Conservation (phyloP, 2,329 filamentous ascomycete genomes). For the Rachicladosporium sp. region DNA sequence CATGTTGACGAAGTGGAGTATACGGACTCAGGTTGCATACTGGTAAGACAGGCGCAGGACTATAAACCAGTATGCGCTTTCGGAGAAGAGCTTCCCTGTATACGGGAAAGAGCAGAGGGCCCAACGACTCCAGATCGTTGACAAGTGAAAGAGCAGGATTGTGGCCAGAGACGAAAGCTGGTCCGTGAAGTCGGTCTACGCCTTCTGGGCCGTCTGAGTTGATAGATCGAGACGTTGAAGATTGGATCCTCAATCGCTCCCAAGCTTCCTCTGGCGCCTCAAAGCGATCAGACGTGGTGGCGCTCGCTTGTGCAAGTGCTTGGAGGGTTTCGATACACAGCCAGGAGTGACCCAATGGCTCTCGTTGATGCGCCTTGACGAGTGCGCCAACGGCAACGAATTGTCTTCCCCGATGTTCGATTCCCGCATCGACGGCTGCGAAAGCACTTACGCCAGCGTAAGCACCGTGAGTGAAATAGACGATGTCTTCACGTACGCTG, state of each 20-base stretch:
- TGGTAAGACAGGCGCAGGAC: slow-evolving; percentile 71
- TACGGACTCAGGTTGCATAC: slow-evolving; percentile 49
- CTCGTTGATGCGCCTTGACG: slow-evolving; percentile 33
- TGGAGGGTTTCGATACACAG: slow-evolving; percentile 67
- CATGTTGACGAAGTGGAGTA: too few species aligned
- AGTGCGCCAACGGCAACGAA: slow-evolving; percentile 88
- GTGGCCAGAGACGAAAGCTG: too few species aligned
- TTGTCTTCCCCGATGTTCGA: slow-evolving; percentile 70
- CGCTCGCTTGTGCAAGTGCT: slow-evolving; percentile 56
- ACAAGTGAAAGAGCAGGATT: slow-evolving; percentile 81
- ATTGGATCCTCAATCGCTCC: slow-evolving; percentile 36
- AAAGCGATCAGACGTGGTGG: slow-evolving; percentile 51
- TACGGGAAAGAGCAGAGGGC: slow-evolving; percentile 82
- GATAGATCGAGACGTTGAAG: slow-evolving; percentile 45
- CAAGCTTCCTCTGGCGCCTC: slow-evolving; percentile 67
- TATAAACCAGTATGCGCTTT: slow-evolving; percentile 78
- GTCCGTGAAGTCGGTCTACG: slow-evolving; percentile 32
- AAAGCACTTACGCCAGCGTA: slow-evolving; percentile 89
- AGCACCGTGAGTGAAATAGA: slow-evolving; percentile 74
- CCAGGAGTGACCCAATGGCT: slow-evolving; percentile 75
- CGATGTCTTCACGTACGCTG: slow-evolving; percentile 71
- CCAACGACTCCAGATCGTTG: slow-evolving; percentile 67
- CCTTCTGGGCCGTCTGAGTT: slow-evolving; percentile 56
- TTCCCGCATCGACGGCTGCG: slow-evolving; percentile 67
- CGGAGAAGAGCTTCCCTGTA: slow-evolving; percentile 76